Evolutionary conservation across 1,284 basidiomycete genomes (phyloP).

Genomic region (Sporisorium reilianum): DNA sequence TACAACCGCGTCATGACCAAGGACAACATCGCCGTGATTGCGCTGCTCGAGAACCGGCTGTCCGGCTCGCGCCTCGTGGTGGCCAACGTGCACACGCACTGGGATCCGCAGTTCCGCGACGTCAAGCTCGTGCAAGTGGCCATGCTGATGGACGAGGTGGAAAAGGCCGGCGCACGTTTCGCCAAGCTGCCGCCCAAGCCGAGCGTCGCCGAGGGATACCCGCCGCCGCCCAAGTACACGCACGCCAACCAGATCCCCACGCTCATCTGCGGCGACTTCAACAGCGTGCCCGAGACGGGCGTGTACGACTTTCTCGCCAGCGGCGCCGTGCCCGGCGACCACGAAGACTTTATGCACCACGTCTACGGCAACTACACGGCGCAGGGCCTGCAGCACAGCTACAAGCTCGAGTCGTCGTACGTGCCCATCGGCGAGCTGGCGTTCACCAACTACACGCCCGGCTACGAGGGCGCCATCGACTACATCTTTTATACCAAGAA

Average conservation of each 20-base stretch:
- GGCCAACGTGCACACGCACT: conserved; percentile 91
- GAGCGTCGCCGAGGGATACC: conserved; percentile 68
- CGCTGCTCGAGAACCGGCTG: conserved; percentile 85
- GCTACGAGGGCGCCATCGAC: conserved; percentile 77
- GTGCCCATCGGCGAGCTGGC: conserved; percentile 72
- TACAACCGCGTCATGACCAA: conserved; percentile 97
- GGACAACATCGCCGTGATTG: conserved; percentile 92
- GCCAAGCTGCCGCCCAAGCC: conserved; percentile 82
- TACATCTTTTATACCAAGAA: conserved; percentile 91
- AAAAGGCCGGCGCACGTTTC: conserved; percentile 87
- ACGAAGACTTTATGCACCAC: conserved; percentile 93
- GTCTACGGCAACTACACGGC: conserved; percentile 91
- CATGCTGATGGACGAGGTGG: conserved; percentile 90
- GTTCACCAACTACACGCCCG: conserved; percentile 90
- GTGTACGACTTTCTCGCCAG: conserved; percentile 91
- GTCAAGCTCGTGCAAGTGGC: conserved; percentile 98
- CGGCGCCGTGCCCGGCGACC: conserved; percentile 77
- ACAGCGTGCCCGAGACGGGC: conserved; percentile 86
- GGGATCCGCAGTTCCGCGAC: conserved; percentile 92
- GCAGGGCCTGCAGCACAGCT: conserved; percentile 84
- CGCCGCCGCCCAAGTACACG: conserved; percentile 76
- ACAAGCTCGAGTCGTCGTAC: conserved; percentile 88
- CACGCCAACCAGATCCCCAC: conserved; percentile 90
- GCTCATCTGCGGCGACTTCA: conserved; percentile 94
- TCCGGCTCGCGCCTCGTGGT: conserved; percentile 89